phyloP scores from a whole-genome alignment of 2,329 filamentous ascomycete species.

The Neopestalotiopsis rosae region DNA sequence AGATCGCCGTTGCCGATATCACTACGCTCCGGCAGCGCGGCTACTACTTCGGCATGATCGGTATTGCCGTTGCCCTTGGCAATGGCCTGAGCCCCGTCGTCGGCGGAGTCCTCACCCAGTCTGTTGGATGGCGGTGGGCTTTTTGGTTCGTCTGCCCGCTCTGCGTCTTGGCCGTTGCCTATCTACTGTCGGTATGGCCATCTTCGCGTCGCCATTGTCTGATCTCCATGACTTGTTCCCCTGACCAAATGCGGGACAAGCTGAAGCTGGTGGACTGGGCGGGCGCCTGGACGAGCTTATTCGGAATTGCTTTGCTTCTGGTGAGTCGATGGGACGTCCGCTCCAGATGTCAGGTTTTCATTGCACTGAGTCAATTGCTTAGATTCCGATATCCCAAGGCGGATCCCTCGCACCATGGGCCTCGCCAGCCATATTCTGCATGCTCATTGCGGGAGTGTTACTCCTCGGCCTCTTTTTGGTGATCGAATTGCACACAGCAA shows the following conservation, averaged over 20 bases:
- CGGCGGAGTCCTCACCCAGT: slow-evolving; percentile 21
- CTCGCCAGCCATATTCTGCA: slow-evolving; percentile 21
- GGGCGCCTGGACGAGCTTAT: slow-evolving; percentile 15
- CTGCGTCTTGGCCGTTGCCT: no score
- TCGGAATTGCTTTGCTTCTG: slow-evolving; percentile 20
- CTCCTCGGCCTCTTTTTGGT: slow-evolving; percentile 23
- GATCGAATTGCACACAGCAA: slow-evolving; percentile 24
- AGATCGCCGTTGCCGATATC: slow-evolving; percentile 43
- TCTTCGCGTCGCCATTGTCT: slow-evolving; percentile 6
- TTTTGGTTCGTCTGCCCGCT: slow-evolving; percentile 27
- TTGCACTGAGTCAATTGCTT: background rate
- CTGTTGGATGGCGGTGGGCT: slow-evolving; percentile 26
- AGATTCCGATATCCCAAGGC: slow-evolving; percentile 31
- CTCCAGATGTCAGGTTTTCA: background rate
- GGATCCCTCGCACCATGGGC: slow-evolving; percentile 27
- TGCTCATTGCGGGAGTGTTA: slow-evolving; percentile 23
- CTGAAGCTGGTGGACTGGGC: slow-evolving; percentile 28
- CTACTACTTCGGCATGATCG: slow-evolving; percentile 31
- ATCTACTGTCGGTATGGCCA: slow-evolving; percentile 19
- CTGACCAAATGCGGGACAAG: slow-evolving; percentile 25
- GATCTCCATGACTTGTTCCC: slow-evolving; percentile 16
- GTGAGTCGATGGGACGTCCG: slow-evolving; percentile 16
- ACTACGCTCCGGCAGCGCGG: slow-evolving; percentile 40
- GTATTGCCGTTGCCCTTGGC: slow-evolving; percentile 27
- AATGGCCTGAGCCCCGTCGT: slow-evolving; percentile 32